Evolutionary conservation across 768 basidiomycete genomes (phyloP).

Genomic region (Lactarius hatsudake): DNA sequence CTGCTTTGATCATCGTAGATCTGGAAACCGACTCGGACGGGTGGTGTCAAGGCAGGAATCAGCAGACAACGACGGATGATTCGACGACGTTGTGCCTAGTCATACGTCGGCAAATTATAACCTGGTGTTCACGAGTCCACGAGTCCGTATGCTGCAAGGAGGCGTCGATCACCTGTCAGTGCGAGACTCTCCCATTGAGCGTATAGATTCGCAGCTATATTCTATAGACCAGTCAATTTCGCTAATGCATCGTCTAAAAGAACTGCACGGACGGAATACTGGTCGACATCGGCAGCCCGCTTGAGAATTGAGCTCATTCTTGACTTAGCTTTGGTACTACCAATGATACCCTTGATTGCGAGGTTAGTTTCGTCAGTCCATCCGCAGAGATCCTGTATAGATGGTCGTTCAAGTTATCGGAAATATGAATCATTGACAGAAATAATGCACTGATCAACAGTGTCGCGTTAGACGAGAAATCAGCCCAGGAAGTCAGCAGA

Average conservation of each 20-base stretch:
- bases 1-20: constrained; percentile 7
- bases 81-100: constrained; percentile 52
- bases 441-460: constrained; percentile 50
- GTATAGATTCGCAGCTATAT: not conserved
- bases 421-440: constrained; percentile 43
- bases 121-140: constrained; percentile 50
- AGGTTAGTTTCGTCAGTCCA: constrained; percentile 46
- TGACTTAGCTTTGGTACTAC: constrained; percentile 62
- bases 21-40: constrained; percentile 9
- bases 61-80: constrained; percentile 15
- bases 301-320: constrained; percentile 42
- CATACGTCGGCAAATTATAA: constrained; percentile 66
- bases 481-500: constrained; percentile 34
- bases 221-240: constrained; percentile 7
- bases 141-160: constrained; percentile 8
- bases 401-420: constrained; percentile 2
- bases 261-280: constrained; percentile 32
- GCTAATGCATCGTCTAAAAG: not conserved
- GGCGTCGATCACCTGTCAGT: constrained; percentile 8
- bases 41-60: not conserved
- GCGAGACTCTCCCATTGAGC: constrained; percentile 18
- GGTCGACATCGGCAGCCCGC: constrained; percentile 21
- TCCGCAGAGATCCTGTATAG: constrained; percentile 24
- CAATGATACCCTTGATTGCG: constrained; percentile 68
- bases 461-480: constrained; percentile 36